Evolutionary conservation across 108 stramenopile genomes (phyloP), one percentile per base, ranked within the genome.

Genomic region (Cyclotella sp.): DNA sequence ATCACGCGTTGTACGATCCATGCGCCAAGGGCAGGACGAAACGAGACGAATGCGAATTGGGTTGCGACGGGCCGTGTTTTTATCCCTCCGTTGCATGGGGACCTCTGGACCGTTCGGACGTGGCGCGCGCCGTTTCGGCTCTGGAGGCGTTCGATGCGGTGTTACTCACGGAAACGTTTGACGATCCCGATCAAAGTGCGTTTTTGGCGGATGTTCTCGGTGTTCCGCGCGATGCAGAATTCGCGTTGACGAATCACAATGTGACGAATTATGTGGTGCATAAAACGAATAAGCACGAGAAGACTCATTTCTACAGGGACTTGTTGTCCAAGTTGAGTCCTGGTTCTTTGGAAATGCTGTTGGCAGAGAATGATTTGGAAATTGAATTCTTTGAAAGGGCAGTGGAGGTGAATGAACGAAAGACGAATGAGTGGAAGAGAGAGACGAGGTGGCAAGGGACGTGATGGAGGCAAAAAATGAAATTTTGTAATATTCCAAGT

Each of bases 261-360:
- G 28, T n/a, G 6, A 52, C 69, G 46, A 70, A 78, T 62, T 45
- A 46, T 9, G 45, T 7, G n/a, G 69, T 78, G 26, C 22, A 64
- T 43, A 78, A 78, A 63, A 34, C 7, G 10, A 70, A 58, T 42
- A 59, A 58, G 34, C 41, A 55, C n/a, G 77, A 78, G 40, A 64
- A 70, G 69, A 70, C 77, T 27, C 62, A 70, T 63, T 78, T 71
- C 39, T 78, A 78, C 59, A 68, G 77, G 21, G 77, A 78, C 26
- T 34, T 78, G 43, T 55, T 78, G 28, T 0, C 14, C 0, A 57
- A 45, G 41, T 28, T 78, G 53, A 57, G 60, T 29, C 62, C 62
- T 15, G 45, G 15, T 8, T 39, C 46, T 10, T 53, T 77, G 49
- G 42, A 70, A 19, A 34, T 26, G 30, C 30, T 78, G 51, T 52